phyloP scores from a whole-genome alignment of 2,329 filamentous ascomycete genomes.

The Immersiporthe knoxdaviesiana region DNA sequence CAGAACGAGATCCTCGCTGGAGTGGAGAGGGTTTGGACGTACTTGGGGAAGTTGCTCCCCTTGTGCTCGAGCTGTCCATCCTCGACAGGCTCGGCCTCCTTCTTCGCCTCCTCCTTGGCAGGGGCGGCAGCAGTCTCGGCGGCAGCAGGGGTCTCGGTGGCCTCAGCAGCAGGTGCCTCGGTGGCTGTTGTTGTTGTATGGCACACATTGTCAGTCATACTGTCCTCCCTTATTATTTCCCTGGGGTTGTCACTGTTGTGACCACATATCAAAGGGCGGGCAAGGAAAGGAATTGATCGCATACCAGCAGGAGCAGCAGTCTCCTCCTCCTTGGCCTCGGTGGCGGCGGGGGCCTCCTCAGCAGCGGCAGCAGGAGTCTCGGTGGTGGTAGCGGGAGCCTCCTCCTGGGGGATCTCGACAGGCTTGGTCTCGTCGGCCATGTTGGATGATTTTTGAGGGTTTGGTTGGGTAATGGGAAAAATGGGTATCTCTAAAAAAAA shows the following conservation, averaged over 20 bases:
- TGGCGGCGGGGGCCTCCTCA: slow-evolving; percentile 32
- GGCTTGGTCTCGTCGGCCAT: slow-evolving; percentile 79
- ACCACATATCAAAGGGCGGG: neutral
- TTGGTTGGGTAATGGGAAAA: slow-evolving; percentile 29
- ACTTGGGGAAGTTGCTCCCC: slow-evolving; percentile 86
- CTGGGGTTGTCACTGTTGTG: neutral
- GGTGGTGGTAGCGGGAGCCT: slow-evolving; percentile 41
- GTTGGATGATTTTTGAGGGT: slow-evolving; percentile 47
- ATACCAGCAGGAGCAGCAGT: slow-evolving; percentile 27
- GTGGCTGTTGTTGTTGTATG: slow-evolving; percentile 28
- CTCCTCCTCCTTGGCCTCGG: slow-evolving; percentile 28
- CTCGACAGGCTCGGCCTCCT: slow-evolving; percentile 59
- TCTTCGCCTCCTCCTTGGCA: slow-evolving; percentile 45
- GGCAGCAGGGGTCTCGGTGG: slow-evolving; percentile 45
- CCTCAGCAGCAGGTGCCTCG: slow-evolving; percentile 39
- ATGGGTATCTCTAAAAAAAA: slow-evolving; percentile 55
- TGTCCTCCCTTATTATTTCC: slow-evolving; percentile 26
- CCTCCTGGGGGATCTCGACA: slow-evolving; percentile 61
- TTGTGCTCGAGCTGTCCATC: slow-evolving; percentile 91
- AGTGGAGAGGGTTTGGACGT: slow-evolving; percentile 48
- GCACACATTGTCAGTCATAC: slow-evolving; percentile 11
- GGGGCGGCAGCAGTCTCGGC: slow-evolving; percentile 40
- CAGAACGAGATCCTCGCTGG: too few species aligned
- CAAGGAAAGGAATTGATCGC: slow-evolving; percentile 10
- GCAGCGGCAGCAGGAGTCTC: slow-evolving; percentile 36